phyloP scores from a whole-genome alignment of 805 yeast species.

The Candida adriatica region DNA sequence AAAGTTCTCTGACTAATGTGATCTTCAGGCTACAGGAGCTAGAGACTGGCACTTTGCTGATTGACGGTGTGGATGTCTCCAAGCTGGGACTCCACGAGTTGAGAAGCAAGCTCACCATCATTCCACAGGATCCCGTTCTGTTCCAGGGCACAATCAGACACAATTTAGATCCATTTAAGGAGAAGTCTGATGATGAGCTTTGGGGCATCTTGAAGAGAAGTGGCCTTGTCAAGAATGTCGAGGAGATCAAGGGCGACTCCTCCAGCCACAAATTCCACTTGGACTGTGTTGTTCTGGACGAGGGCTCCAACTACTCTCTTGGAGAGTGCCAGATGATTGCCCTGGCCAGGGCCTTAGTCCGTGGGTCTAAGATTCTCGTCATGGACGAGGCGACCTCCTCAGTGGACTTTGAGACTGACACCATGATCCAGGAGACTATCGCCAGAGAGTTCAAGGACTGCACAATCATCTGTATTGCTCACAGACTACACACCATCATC shows the following conservation, averaged over 20 bases:
- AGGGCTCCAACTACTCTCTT: constrained; percentile 61
- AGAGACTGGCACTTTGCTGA: constrained; percentile 45
- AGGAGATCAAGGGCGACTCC: constrained; percentile 4
- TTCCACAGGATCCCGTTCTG: constrained; percentile 79
- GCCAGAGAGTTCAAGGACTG: constrained; percentile 50
- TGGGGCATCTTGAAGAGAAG: constrained; percentile 59
- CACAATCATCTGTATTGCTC: constrained; percentile 77
- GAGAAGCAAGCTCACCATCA: constrained; percentile 59
- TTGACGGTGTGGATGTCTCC: constrained; percentile 62
- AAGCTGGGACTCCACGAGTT: constrained; percentile 56
- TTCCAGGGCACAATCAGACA: constrained; percentile 65
- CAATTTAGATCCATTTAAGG: constrained; percentile 66
- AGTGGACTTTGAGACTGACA: constrained; percentile 69
- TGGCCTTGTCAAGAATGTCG: constrained; percentile 40
- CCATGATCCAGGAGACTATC: constrained; percentile 57
- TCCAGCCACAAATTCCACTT: constrained; percentile 46
- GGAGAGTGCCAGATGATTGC: constrained; percentile 71
- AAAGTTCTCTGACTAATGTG: constrained; percentile 54
- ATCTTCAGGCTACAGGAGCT: constrained; percentile 56
- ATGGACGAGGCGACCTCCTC: constrained; percentile 75
- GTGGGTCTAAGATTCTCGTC: constrained; percentile 52
- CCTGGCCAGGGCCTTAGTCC: constrained; percentile 63
- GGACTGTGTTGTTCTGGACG: constrained; percentile 53
- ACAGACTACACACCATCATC: constrained; percentile 66
- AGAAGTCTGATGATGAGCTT: constrained; percentile 47